Conservation (phyloP, 2,329 filamentous ascomycete species). For the Xylaria sp. region DNA sequence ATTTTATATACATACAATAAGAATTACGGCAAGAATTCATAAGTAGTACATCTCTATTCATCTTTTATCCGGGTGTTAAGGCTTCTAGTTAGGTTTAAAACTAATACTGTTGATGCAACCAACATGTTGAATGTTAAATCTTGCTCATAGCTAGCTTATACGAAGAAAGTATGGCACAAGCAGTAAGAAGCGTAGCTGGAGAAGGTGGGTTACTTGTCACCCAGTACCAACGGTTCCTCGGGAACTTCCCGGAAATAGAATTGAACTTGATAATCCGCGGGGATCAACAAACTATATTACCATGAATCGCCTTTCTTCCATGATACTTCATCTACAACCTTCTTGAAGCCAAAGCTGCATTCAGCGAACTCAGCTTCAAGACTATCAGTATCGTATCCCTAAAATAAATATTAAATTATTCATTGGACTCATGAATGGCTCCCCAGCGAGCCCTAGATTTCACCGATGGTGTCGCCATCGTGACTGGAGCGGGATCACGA, state of each 20-base stretch:
- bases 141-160: too few species aligned
- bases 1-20: too few species aligned
- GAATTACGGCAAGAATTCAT: too few species aligned
- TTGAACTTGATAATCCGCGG: neutral
- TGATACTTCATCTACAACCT: neutral
- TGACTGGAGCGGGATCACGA: conserved; percentile 48
- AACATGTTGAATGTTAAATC: too few species aligned
- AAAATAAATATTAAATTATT: neutral
- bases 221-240: too few species aligned
- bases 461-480: conserved; percentile 47
- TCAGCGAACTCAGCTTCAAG: neutral
- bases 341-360: neutral
- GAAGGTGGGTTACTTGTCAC: too few species aligned
- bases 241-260: neutral
- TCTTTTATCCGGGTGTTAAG: too few species aligned
- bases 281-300: neutral
- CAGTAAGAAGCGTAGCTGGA: neutral
- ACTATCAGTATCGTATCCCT: neutral
- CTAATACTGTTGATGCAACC: too few species aligned
- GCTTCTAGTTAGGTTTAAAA: too few species aligned
- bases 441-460: conserved; percentile 43
- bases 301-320: neutral
- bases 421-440: conserved; percentile 18
- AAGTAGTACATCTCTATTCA: too few species aligned
- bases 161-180: neutral